Conservation (phyloP, 2,329 filamentous ascomycete genomes). For the Pseudovirgaria hyperparasitica region DNA sequence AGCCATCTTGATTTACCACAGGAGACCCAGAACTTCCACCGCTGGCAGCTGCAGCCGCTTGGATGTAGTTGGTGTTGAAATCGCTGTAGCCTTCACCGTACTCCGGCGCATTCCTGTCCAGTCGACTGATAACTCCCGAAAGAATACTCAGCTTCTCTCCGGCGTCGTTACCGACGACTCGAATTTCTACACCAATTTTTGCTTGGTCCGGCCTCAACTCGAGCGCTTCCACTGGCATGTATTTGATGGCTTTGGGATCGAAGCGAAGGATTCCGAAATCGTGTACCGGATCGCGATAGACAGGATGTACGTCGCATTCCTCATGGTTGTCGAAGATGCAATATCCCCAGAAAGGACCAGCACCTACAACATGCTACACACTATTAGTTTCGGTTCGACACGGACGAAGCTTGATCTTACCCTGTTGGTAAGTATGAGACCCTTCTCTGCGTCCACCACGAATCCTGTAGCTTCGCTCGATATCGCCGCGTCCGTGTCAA, state of each 20-base stretch:
- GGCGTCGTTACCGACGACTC: conserved; percentile 96
- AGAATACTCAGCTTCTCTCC: conserved; percentile 97
- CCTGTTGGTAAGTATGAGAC: conserved; percentile 47
- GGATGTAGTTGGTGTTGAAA: conserved; percentile 94
- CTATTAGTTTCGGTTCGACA: conserved; percentile 11
- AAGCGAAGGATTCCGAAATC: conserved; percentile 97
- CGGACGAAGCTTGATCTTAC: conserved; percentile 10
- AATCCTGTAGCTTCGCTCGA: conserved; percentile 96
- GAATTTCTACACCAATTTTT: conserved; percentile 80
- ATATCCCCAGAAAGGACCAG: conserved; percentile 95
- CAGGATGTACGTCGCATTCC: conserved; percentile 84
- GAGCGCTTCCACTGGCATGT: conserved; percentile 80
- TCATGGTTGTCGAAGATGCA: conserved; percentile 99
- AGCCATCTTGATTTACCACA: conserved; percentile 89
- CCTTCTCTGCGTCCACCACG: conserved; percentile 86
- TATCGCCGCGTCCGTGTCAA: conserved; percentile 90
- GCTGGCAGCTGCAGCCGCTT: conserved; percentile 91
- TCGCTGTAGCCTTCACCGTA: conserved; percentile 97
- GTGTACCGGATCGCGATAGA: conserved; percentile 96
- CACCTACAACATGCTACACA: conserved; percentile 70
- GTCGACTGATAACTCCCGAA: conserved; percentile 88
- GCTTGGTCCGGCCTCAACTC: conserved; percentile 75
- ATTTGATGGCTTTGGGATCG: conserved; percentile 90
- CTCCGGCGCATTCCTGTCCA: conserved; percentile 93
- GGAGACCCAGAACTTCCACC: conserved; percentile 97